Conservation (phyloP, 2,329 filamentous ascomycete genomes). For the Xylogone sp. region DNA sequence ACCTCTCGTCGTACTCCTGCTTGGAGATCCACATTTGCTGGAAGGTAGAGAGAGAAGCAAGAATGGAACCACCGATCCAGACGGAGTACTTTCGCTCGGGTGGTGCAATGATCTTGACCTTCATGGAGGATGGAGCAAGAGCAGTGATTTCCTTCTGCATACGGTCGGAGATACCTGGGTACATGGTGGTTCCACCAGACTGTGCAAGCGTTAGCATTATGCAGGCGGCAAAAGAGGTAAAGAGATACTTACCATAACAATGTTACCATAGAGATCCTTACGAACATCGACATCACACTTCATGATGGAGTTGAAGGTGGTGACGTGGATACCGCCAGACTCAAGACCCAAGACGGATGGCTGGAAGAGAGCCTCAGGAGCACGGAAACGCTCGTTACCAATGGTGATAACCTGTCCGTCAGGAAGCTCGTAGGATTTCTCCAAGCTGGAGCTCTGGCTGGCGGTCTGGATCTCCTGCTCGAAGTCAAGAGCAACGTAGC, state of each 20-base stretch:
- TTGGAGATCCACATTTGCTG: conserved; percentile 99
- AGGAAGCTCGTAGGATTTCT: conserved; percentile 99
- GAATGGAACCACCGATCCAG: conserved; percentile 99
- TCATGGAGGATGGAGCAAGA: conserved; percentile 99
- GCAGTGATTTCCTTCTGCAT: conserved; percentile 99
- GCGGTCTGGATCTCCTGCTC: conserved; percentile 99
- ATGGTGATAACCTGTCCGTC: conserved; percentile 99
- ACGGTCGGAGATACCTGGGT: conserved; percentile 99
- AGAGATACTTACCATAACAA: conserved; percentile 85
- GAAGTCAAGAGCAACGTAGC: conserved; percentile 99
- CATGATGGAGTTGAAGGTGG: conserved; percentile 99
- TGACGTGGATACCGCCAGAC: conserved; percentile 98
- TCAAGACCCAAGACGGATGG: conserved; percentile 97
- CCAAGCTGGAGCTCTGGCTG: conserved; percentile 95
- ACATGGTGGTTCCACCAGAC: conserved; percentile 99
- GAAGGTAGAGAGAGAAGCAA: conserved; percentile 99
- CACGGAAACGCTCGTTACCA: conserved; percentile 99
- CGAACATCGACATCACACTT: conserved; percentile 99
- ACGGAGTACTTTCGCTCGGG: conserved; percentile 99
- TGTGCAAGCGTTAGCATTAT: conserved; percentile 34
- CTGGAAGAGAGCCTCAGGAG: conserved; percentile 99
- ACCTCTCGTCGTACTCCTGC: conserved; percentile 72
- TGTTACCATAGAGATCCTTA: conserved; percentile 99
- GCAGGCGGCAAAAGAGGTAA: conserved; percentile 3
- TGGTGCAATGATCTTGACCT: conserved; percentile 99